phyloP scores from a whole-genome alignment of 495 filamentous ascomycete genomes.

The Sporormia fimetaria region DNA sequence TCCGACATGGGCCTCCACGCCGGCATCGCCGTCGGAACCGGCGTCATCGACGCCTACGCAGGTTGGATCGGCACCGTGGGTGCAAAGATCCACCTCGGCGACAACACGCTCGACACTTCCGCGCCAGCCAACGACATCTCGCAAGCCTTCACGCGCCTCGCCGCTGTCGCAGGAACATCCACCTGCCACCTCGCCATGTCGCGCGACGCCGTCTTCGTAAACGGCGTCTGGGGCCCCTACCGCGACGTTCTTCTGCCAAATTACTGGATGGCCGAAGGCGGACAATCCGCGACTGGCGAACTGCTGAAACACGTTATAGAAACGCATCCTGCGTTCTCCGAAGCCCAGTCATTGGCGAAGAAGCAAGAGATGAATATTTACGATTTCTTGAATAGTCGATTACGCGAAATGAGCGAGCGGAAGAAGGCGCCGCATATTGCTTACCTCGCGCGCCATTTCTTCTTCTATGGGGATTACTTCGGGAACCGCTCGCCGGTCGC shows the following conservation, averaged over 20 bases:
- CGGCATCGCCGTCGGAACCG: slow-evolving; percentile 85
- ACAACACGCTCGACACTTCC: slow-evolving; percentile 47
- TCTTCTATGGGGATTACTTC: slow-evolving; percentile 98
- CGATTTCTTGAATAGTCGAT: slow-evolving; percentile 83
- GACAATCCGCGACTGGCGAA: slow-evolving; percentile 90
- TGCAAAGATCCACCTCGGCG: slow-evolving; percentile 66
- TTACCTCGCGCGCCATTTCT: slow-evolving; percentile 83
- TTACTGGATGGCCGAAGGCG: slow-evolving; percentile 94
- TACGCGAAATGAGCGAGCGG: slow-evolving; percentile 59
- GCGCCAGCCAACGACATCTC: slow-evolving; percentile 62
- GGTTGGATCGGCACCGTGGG: slow-evolving; percentile 99
- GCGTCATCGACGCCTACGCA: slow-evolving; percentile 96
- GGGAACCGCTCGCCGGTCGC: slow-evolving; percentile 92
- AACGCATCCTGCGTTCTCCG: slow-evolving; percentile 77
- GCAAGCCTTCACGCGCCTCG: slow-evolving; percentile 87
- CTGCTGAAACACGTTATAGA: slow-evolving; percentile 86
- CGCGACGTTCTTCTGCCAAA: slow-evolving; percentile 81
- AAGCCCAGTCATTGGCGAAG: slow-evolving; percentile 63
- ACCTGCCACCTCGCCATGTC: slow-evolving; percentile 98
- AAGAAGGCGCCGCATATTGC: slow-evolving; percentile 60
- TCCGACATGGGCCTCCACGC: slow-evolving; percentile 71
- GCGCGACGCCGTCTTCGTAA: slow-evolving; percentile 75
- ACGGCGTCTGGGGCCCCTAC: slow-evolving; percentile 94
- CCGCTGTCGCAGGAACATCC: slow-evolving; percentile 91
- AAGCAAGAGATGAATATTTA: slow-evolving; percentile 75